These are phyloP conservation scores for Trichoderma sp. DNA, from an alignment of 2,329 filamentous ascomycete genomes.

Conservation along the genomic window DNA sequence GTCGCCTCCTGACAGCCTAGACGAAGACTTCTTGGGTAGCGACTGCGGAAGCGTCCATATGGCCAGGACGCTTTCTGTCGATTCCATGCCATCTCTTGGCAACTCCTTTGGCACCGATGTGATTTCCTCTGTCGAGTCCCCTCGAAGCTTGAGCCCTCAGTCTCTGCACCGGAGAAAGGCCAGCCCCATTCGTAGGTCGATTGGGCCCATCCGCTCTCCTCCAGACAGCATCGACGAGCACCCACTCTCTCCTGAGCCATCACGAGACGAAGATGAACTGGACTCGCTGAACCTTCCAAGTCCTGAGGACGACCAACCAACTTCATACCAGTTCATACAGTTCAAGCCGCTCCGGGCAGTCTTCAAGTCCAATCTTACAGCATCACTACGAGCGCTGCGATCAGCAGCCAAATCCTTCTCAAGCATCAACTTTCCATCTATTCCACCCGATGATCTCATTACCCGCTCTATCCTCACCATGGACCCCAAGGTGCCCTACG, in stretches of 20 bases:
- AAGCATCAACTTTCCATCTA: constrained; percentile 61
- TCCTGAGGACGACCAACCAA: constrained; percentile 31
- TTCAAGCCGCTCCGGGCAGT: constrained; percentile 56
- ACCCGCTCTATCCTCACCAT: constrained; percentile 69
- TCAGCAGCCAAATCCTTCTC: constrained; percentile 66
- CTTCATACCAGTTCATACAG: constrained; percentile 40
- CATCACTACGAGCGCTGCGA: constrained; percentile 63
- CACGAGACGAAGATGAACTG: constrained; percentile 38
- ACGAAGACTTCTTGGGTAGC: constrained; percentile 52
- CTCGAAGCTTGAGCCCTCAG: constrained; percentile 41
- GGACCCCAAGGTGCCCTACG: constrained; percentile 65
- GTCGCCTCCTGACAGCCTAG: constrained; percentile 60
- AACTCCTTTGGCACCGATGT: constrained; percentile 55
- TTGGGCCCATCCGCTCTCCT: constrained; percentile 59
- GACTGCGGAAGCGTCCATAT: constrained; percentile 47
- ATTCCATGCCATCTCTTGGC: constrained; percentile 62
- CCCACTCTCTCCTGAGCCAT: constrained; percentile 44
- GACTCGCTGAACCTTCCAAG: constrained; percentile 4
- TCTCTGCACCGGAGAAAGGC: constrained; percentile 36
- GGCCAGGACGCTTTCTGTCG: constrained; percentile 57
- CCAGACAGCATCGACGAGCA: constrained; percentile 54
- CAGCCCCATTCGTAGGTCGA: constrained; percentile 47
- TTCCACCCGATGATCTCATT: constrained; percentile 66
- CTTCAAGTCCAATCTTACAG: constrained; percentile 70
- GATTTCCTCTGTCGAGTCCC: constrained; percentile 52